phyloP scores from a whole-genome alignment of 768 basidiomycete species.

The Epithele typhae region DNA sequence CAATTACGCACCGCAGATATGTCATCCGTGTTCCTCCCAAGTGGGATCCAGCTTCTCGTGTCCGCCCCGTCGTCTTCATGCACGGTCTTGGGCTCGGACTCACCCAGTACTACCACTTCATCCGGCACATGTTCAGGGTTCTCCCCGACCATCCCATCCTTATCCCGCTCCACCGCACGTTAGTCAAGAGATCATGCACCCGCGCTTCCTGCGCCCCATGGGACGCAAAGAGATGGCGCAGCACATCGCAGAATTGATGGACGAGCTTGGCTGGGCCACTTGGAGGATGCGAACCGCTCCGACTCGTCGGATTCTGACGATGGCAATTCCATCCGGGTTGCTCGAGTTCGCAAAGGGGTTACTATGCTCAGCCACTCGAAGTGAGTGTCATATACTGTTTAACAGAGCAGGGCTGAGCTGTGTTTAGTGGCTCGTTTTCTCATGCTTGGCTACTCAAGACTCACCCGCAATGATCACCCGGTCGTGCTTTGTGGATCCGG shows the following conservation, averaged over 20 bases:
- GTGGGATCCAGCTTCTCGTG: slow-evolving; percentile 57
- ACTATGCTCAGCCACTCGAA: slow-evolving; percentile 88
- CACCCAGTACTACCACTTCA: slow-evolving; percentile 60
- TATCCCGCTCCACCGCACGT: slow-evolving; percentile 82
- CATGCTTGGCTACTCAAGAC: slow-evolving; percentile 91
- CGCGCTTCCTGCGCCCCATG: slow-evolving; percentile 66
- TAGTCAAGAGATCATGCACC: slow-evolving; percentile 81
- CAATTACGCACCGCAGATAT: slow-evolving; percentile 45
- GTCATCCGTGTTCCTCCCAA: slow-evolving; percentile 63
- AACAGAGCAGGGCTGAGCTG: neutral
- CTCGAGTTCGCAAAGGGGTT: slow-evolving; percentile 47
- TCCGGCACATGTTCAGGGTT: slow-evolving; percentile 51
- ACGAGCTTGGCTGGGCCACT: slow-evolving; percentile 61
- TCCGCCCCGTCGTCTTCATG: slow-evolving; percentile 74
- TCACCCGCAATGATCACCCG: slow-evolving; percentile 59
- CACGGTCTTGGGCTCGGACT: slow-evolving; percentile 89
- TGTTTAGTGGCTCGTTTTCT: slow-evolving; percentile 63
- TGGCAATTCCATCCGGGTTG: slow-evolving; percentile 13
- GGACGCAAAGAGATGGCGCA: slow-evolving; percentile 54
- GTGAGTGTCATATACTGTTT: slow-evolving; percentile 35
- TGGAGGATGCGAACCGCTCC: slow-evolving; percentile 14
- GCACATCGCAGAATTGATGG: slow-evolving; percentile 52
- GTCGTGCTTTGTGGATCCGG: slow-evolving; percentile 90
- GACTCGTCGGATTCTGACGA: slow-evolving; percentile 23
- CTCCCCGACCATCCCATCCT: slow-evolving; percentile 71